phyloP scores from a whole-genome alignment of 352 stramenopile species.

The Poterioochromonas sp. region DNA sequence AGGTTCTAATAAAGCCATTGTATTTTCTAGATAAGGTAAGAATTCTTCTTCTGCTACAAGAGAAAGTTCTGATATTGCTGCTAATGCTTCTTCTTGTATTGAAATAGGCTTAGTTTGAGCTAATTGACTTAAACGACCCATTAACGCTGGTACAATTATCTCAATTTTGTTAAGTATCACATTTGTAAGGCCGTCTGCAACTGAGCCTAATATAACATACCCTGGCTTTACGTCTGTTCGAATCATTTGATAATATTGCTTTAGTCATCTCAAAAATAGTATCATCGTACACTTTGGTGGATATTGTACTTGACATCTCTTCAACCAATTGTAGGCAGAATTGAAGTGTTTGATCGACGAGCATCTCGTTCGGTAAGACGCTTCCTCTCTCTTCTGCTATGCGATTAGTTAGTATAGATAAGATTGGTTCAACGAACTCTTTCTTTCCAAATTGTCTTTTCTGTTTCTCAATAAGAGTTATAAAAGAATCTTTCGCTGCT shows the following conservation, averaged over 20 bases:
- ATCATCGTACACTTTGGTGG: slow-evolving; percentile 68
- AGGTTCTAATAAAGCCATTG: slow-evolving; percentile 49
- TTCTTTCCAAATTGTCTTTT: slow-evolving; percentile 11
- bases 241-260: slow-evolving; percentile 73
- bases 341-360: slow-evolving; percentile 57
- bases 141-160: slow-evolving; percentile 80
- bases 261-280: slow-evolving; percentile 40
- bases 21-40: slow-evolving; percentile 81
- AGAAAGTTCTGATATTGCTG: slow-evolving; percentile 86
- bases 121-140: slow-evolving; percentile 85
- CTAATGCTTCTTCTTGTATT: slow-evolving; percentile 82
- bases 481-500: slow-evolving; percentile 49
- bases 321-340: slow-evolving; percentile 63
- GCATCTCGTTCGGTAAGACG: slow-evolving; percentile 43
- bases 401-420: not conserved
- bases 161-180: slow-evolving; percentile 77
- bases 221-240: slow-evolving; percentile 84
- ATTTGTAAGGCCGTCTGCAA: slow-evolving; percentile 89
- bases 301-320: slow-evolving; percentile 65
- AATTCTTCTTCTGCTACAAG: slow-evolving; percentile 93
- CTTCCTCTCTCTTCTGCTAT: slow-evolving; percentile 26
- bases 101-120: slow-evolving; percentile 76
- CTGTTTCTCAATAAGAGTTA: slow-evolving; percentile 52
- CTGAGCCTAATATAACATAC: slow-evolving; percentile 86
- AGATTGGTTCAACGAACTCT: not conserved